Evolutionary conservation across 2,329 filamentous ascomycete genomes (phyloP).

Genomic region (Coniochaeta sp.): DNA sequence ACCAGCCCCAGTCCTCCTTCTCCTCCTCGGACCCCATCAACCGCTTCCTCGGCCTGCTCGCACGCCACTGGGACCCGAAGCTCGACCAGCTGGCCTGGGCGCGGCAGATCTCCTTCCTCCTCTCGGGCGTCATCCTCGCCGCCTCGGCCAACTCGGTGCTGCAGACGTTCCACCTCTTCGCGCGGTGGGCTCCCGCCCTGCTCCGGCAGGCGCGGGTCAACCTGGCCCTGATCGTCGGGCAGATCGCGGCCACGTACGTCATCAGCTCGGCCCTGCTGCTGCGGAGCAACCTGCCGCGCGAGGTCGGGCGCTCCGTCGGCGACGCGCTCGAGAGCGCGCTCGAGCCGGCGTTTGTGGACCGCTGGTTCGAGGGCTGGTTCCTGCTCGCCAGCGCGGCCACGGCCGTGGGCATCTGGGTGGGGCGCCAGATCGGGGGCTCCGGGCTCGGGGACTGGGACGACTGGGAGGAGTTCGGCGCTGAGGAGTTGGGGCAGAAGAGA

Average conservation of each 20-base stretch:
- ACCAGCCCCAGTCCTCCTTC: conserved; percentile 43
- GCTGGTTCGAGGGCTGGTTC: conserved; percentile 88
- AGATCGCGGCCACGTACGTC: conserved; percentile 79
- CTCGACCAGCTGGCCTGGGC: conserved; percentile 79
- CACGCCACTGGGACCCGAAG: conserved; percentile 75
- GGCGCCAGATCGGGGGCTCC: conserved; percentile 47
- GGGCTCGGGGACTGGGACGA: conserved; percentile 40
- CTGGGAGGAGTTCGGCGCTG: conserved; percentile 52
- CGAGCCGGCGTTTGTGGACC: conserved; percentile 64
- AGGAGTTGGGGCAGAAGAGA: conserved; percentile 67
- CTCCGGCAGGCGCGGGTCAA: conserved; percentile 70
- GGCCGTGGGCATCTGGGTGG: conserved; percentile 65
- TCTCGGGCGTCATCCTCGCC: conserved; percentile 76
- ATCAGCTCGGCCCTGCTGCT: conserved; percentile 73
- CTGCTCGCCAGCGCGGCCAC: conserved; percentile 60
- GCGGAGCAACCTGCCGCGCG: conserved; percentile 68
- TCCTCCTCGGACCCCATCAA: conserved; percentile 75
- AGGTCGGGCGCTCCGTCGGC: conserved; percentile 69
- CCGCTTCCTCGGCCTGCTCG: conserved; percentile 71
- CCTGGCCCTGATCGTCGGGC: conserved; percentile 69
- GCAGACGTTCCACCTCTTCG: conserved; percentile 79
- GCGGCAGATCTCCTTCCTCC: conserved; percentile 74
- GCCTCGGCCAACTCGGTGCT: conserved; percentile 75
- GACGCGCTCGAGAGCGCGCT: conserved; percentile 72
- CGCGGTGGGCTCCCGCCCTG: conserved; percentile 65